Percentiles rank a stretch among this genome's conserved stretches.
These are phyloP conservation scores for Plantago ovata DNA, from an alignment of 257 asterid species.

Conservation along the genomic window DNA sequence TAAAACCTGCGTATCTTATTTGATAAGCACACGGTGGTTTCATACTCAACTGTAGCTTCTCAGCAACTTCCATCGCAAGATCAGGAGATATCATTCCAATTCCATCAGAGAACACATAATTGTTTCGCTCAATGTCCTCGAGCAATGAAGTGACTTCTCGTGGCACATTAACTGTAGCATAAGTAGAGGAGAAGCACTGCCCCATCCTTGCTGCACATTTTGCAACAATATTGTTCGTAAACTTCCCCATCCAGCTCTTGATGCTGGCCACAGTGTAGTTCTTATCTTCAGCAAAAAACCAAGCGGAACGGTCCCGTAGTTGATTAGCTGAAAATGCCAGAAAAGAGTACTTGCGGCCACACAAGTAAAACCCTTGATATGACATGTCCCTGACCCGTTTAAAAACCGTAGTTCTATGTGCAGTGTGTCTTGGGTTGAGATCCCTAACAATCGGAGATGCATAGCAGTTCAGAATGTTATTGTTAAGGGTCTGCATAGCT, in stretches of 20 bases:
- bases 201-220: slow-evolving; percentile 98
- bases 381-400: slow-evolving; percentile 58
- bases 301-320: slow-evolving; percentile 85
- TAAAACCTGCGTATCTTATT: slow-evolving; percentile 79
- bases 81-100: slow-evolving; percentile 71
- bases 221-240: slow-evolving; percentile 55
- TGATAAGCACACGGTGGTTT: slow-evolving; percentile 85
- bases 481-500: slow-evolving; percentile 67
- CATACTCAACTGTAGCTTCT: slow-evolving; percentile 47
- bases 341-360: slow-evolving; percentile 72
- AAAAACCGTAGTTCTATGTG: slow-evolving; percentile 65
- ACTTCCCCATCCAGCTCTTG: slow-evolving; percentile 82
- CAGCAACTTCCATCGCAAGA: slow-evolving; percentile 75
- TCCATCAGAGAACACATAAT: slow-evolving; percentile 78
- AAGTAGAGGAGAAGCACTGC: slow-evolving; percentile 91
- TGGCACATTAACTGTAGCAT: slow-evolving; percentile 80
- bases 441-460: slow-evolving; percentile 56
- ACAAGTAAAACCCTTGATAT: slow-evolving; percentile 54
- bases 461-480: slow-evolving; percentile 53
- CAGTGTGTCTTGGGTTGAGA: slow-evolving; percentile 28
- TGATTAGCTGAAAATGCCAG: slow-evolving; percentile 90
- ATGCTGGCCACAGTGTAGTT: slow-evolving; percentile 35
- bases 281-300: slow-evolving; percentile 83
- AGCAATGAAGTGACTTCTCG: slow-evolving; percentile 32
- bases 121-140: slow-evolving; percentile 60